Base-by-base conservation (phyloP, 2,329 filamentous ascomycete genomes). In the Fusarium pseudonygamai region DNA sequence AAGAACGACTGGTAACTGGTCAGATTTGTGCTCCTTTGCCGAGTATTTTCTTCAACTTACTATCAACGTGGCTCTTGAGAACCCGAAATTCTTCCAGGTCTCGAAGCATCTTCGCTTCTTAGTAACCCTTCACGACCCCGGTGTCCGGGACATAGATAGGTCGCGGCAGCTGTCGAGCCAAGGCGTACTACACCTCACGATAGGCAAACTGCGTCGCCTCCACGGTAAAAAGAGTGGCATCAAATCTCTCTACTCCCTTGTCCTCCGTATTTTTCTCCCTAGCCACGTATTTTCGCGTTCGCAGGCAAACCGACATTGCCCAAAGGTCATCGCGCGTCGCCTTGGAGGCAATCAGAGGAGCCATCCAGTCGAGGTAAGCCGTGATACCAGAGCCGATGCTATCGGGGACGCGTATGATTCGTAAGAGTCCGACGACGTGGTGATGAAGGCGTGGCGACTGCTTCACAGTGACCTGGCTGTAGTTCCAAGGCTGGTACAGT, bases 301-400 rank as follows among this genome's bases (percentile, higher is more conserved):
- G 79, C 15, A 79, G 63, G 36, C 77, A 81, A 26, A 78, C 73
- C 24, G 73, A 74, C 7, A 73, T 74, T 5, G 77, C 80, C 80
- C 80, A 83, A 45, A 78, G 67, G 30, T 78, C 80, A 59, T 73
- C 79, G 5, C 77, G 60, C 20, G 69, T 61, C 7, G 80, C 73
- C 28, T 75, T 74, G 15, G 58, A 58, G 12, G 78, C 76, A 18
- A 77, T 72, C 15, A 67, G 68, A 26, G 64, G 65, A 2, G 79
- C 73, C 42, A 83, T 68, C 80, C 79, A 81, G 72, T 81, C 78
- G 61, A 83, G 73, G 59, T 82, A 83, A 14, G 60, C 52, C 2
- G 78, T 75, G 24, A 82, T 58, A 32, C 75, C 71, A 2, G 58
- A 47, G 34, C 69, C 65, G 5, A 77, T 45, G 18, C 65, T 22